Base-by-base conservation (phyloP, 371 early-diverging fungal genomes). In the Mortierella sp. region DNA sequence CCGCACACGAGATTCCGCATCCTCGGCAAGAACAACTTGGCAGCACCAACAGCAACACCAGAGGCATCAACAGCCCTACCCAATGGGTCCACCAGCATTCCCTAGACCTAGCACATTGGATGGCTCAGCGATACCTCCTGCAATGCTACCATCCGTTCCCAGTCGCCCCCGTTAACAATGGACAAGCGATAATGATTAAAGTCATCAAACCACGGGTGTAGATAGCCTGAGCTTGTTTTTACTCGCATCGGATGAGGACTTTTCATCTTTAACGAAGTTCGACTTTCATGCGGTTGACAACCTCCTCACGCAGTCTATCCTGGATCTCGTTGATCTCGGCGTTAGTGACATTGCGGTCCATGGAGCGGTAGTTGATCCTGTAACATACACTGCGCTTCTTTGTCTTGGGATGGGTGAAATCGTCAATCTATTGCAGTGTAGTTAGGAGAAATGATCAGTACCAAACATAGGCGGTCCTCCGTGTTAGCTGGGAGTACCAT, bases 301-400 rank as follows among this genome's bases (percentile, higher is more conserved):
- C 86, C n/a, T 80, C 81, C 3, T 78, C 66, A 17, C 96, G 90
- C 9, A 98, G 87, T 37, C 80, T 80, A 39, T 92, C 92, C 80
- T 98, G 98, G 19, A 98, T 88, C 31, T 60, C 82, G 71, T 98
- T 96, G 67, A 98, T 93, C 71, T 98, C 98, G 34, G 90, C 92
- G 70, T 98, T 95, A 16, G 96, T 95, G 4, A 96, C 89, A 56
- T 90, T 96, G 68, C 96, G 87, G 77, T 95, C 95, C 94, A 91
- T 94, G 7, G 96, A 92, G 60, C 97, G 84, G 72, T 97, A 98
- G 67, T 89, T 89, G 64, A 98, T 96, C 46, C 98, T 88, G 82
- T 94, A 98, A 76, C 97, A 97, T 22, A 88, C 81, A 67, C 96
- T 96, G 37, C 84, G 81, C 59, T 82, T 83, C 16, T 90, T 88